A percentile compares a stretch with the other conserved stretches of the same genome.
These are phyloP conservation scores for Capronia coronata DNA, from an alignment of 2,329 filamentous ascomycete genomes.

Conservation along the genomic window DNA sequence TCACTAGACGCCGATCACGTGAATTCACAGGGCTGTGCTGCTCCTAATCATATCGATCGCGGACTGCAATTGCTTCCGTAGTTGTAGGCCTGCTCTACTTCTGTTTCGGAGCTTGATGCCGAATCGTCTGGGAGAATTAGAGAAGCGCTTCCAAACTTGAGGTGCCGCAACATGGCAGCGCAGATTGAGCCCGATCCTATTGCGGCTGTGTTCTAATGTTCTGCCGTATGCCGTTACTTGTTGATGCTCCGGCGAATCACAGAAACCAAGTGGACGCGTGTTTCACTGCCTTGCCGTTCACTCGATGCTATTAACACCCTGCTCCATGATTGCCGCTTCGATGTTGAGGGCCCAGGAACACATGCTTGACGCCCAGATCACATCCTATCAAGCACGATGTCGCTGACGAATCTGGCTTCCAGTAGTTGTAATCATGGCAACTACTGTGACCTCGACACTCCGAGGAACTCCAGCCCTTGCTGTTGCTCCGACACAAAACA, in stretches of 20 bases:
- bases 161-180: neutral
- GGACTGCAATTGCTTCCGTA: neutral
- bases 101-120: neutral
- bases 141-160: neutral
- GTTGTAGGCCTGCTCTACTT: neutral
- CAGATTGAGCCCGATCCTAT: neutral
- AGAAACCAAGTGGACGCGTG: conserved; percentile 14
- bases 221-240: neutral
- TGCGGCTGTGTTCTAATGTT: neutral
- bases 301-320: too few relatives aligned
- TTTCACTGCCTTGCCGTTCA: too few relatives aligned
- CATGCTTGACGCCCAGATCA: too few relatives aligned
- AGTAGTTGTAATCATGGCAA: conserved; percentile 11
- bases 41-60: neutral
- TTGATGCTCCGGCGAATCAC: neutral
- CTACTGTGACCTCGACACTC: conserved; percentile 13
- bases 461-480: conserved; percentile 34
- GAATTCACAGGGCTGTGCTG: neutral
- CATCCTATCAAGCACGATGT: conserved; percentile 18
- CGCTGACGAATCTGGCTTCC: conserved; percentile 12
- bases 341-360: too few relatives aligned
- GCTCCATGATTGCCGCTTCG: too few relatives aligned
- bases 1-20: neutral
- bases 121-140: neutral
- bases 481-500: conserved; percentile 52